phyloP scores from a whole-genome alignment of 176 grass and related monocot genomes.

The Saccharum officinarum region DNA sequence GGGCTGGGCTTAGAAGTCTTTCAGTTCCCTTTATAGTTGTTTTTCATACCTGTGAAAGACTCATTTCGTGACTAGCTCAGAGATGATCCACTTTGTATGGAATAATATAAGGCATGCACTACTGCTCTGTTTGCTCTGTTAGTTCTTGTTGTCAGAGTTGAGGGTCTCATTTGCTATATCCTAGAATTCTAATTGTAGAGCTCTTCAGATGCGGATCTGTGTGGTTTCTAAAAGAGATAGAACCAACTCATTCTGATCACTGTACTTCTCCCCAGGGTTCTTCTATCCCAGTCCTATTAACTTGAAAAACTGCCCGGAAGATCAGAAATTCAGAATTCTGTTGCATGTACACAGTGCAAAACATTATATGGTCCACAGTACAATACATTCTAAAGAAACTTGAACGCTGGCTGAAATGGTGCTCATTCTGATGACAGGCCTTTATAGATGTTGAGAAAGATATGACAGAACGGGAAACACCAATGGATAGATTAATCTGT shows the following conservation, averaged over 20 bases:
- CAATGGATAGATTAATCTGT: conserved; percentile 97
- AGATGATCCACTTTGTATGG: neutral
- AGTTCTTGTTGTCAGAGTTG: neutral
- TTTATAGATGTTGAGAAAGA: conserved; percentile 97
- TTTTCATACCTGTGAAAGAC: neutral
- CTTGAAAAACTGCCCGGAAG: neutral
- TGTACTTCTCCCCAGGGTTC: neutral
- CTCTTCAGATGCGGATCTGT: neutral
- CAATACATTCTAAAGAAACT: neutral
- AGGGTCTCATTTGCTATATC: neutral
- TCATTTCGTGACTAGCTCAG: neutral
- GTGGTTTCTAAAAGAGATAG: neutral
- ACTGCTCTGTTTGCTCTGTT: neutral
- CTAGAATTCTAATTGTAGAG: neutral
- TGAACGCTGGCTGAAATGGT: conserved; percentile 17
- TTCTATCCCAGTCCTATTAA: neutral
- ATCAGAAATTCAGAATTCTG: neutral
- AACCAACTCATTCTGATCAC: neutral
- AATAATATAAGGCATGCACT: neutral
- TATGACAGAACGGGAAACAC: conserved; percentile 91
- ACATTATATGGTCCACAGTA: neutral
- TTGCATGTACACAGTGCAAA: neutral
- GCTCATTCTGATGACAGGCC: conserved; percentile 54
- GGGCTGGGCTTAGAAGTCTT: neutral
- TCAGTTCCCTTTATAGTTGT: neutral